A percentile compares a stretch with the other conserved stretches of the same genome.
Evolutionary conservation across 257 asterid species (phyloP).

Genomic region (Solanum acaule): DNA sequence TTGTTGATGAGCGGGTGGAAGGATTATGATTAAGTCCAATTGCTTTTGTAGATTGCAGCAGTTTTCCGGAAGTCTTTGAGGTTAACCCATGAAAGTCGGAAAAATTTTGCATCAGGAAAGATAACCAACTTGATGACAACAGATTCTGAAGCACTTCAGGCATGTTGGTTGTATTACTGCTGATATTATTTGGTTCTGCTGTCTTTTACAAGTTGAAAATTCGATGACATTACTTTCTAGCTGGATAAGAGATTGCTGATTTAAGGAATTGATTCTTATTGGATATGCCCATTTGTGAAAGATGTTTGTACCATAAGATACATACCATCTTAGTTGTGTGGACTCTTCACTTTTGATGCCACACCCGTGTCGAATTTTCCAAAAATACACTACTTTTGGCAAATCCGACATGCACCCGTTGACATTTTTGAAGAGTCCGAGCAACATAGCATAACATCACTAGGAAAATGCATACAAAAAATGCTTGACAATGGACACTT

Average conservation of each 20-base stretch:
- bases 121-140: constrained; percentile 93
- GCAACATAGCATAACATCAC: not conserved
- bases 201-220: not conserved
- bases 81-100: constrained; percentile 94
- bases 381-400: not conserved
- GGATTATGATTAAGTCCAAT: not conserved
- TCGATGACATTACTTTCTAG: not conserved
- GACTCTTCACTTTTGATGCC: not conserved
- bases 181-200: not conserved
- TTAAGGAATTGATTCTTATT: not conserved
- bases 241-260: not conserved
- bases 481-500: not conserved
- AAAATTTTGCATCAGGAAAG: constrained; percentile 74
- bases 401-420: no score
- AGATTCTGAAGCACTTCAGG: constrained; percentile 96
- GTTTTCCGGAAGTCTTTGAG: constrained; percentile 81
- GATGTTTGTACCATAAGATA: not conserved
- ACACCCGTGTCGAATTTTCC: not conserved
- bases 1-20: not conserved
- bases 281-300: not conserved
- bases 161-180: constrained; percentile 10
- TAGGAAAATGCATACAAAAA: not conserved
- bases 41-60: constrained; percentile 64
- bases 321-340: not conserved
- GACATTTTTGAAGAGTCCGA: not conserved